Evolutionary conservation across 345 rosid genomes (phyloP), one percentile per base, ranked within the genome.

Genomic region (Salix viminalis): DNA sequence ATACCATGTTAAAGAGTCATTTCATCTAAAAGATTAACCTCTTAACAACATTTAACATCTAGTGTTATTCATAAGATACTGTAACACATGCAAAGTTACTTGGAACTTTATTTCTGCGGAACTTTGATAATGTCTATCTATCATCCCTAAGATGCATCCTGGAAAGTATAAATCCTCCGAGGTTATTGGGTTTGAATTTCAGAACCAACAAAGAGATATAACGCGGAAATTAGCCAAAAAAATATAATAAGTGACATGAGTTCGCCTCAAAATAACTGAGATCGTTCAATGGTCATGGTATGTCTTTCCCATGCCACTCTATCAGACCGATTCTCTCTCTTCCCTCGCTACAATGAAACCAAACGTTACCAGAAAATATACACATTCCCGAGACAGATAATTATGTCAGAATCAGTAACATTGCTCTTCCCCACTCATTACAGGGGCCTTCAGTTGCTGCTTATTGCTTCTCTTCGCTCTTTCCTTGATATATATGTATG

Each of bases 101-200:
- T 78, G 32, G 50, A 65, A 76, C 50, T 76, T 80, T 69, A 73
- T 78, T 73, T 21, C 67, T 69, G 60, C 24, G 42, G 42, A 13
- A 37, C 44, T 66, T 48, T 61, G 50, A 77, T 71, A 58, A 16
- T 50, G 71, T n/a, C 67, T 60, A 66, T n/a, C 71, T 60, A 66
- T 30, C 18, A 10, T 58, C n/a, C 73, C 68, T 73, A 36, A 4
- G 15, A 34, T 71, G 46, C 72, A 21, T 26, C 69, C 74, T 23
- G 64, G 21, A 64, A 71, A 26, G 26, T 56, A 36, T 67, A 73
- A 54, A 80, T 71, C 58, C 71, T 74, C 75, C 67, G 19, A 76
- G 18, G 67, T 67, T 74, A 70, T 50, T 76, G 14, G 58, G 41
- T 73, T 69, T 65, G 6, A 15, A 78, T 75, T 52, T 67, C 24